Base-by-base conservation (phyloP, 768 basidiomycete species). In the Crucibulum laeve region DNA sequence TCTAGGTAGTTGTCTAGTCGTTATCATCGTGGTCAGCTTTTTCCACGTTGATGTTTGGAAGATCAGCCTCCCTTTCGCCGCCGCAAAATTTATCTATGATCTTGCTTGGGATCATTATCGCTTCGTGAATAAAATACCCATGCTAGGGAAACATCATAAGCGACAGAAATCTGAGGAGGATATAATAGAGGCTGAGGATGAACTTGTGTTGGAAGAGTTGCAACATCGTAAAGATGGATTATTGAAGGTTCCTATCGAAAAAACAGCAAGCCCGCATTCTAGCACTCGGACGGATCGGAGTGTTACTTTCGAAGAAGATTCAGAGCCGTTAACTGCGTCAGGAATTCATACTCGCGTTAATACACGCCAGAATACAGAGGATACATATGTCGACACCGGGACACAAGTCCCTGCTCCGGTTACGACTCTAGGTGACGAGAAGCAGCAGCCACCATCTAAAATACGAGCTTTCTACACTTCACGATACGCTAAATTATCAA, bases 41-140 rank as follows among this genome's bases (percentile, higher is more conserved):
- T 69, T 82, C 45, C 67, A 73, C 17, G 66, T 86, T 5, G 80
- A 85, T 37, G 82, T 86, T 3, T 88, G 84, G 82, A 75, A 70
- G 63, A 85, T 91, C 34, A 86, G 78, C 4, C 71, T 86, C 7
- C 87, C 91, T 0, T 87, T 86, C 28, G 87, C 87, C 0, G 50
- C 71, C 0, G 54, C 76, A 42, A 89, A 87, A 62, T 66, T 89
- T 19, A 4, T 72, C 4, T 74, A 79, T 33, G 89, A 93, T 53
- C 23, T 71, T 22, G 53, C 57, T 41, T 71, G 74, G 73, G 76
- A 79, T 49, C 58, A 69, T 45, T 74, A 72, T 54, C 62, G 67
- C 14, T 58, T 54, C 44, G 43, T 49, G 0, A 62, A 54, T n/a
- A 40, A 52, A 11, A 60, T 59, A 6, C 50, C 50, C 4, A 57